These are phyloP conservation scores for Coprinopsis sp. DNA, from an alignment of 768 basidiomycete species.

Conservation along the genomic window DNA sequence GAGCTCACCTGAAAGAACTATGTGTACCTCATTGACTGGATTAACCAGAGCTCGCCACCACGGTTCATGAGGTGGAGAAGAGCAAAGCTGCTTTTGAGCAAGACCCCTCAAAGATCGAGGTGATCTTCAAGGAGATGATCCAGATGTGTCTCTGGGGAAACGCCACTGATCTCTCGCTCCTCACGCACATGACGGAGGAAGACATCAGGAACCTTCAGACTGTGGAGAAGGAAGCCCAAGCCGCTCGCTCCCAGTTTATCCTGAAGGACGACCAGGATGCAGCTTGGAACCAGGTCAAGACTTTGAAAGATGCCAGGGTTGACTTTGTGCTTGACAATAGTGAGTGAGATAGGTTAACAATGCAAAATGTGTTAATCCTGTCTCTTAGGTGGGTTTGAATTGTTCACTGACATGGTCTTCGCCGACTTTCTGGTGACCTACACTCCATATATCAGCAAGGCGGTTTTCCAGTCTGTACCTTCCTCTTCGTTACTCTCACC, in stretches of 20 bases:
- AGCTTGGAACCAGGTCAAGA: conserved; percentile 70
- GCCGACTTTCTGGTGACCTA: conserved; percentile 90
- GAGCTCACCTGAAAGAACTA: conserved; percentile 19
- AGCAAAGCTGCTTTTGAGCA: conserved; percentile 40
- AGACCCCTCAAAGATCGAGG: conserved; percentile 50
- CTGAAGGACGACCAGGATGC: conserved; percentile 75
- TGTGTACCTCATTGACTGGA: background rate
- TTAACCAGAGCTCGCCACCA: conserved; percentile 61
- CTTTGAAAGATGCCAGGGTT: conserved; percentile 49
- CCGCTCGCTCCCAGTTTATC: conserved; percentile 72
- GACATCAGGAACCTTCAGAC: conserved; percentile 83
- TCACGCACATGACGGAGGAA: conserved; percentile 77
- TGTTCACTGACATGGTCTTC: conserved; percentile 91
- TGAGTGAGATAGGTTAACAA: conserved; percentile 24
- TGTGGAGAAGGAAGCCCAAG: conserved; percentile 77
- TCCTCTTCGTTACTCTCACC: background rate
- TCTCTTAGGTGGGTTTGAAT: conserved; percentile 82
- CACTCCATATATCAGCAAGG: conserved; percentile 75
- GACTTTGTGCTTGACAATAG: conserved; percentile 94
- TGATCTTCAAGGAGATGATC: conserved; percentile 79
- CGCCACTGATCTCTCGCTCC: conserved; percentile 88
- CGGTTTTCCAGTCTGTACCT: conserved; percentile 81
- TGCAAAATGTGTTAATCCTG: background rate
- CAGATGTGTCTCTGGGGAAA: conserved; percentile 96
- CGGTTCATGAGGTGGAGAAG: conserved; percentile 60